A percentile compares a stretch with the other conserved stretches of the same genome.
Evolutionary conservation across 2,329 filamentous ascomycete species (phyloP).

Genomic region (Calonectria ilicicola): DNA sequence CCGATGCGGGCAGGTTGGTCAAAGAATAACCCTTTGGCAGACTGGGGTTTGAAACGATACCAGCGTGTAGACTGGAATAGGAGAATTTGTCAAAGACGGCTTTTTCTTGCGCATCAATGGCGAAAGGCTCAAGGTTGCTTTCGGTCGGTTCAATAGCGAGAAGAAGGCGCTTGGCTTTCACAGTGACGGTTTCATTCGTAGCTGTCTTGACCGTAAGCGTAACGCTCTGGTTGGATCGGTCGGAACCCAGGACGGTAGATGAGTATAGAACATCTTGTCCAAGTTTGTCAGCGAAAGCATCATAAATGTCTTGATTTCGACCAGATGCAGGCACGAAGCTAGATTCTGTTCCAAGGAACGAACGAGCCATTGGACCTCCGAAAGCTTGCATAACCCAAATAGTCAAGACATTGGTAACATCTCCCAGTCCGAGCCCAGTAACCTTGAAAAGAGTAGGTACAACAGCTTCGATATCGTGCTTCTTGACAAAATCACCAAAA

Average conservation of each 20-base stretch:
- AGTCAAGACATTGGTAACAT: constrained; percentile 56
- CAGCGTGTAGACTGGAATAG: constrained; percentile 48
- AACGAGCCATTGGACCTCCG: constrained; percentile 49
- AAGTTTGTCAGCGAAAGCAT: constrained; percentile 49
- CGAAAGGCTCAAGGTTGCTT: constrained; percentile 46
- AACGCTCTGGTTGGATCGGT: constrained; percentile 43
- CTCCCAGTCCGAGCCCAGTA: constrained; percentile 57
- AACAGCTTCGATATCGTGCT: constrained; percentile 58
- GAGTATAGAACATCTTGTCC: constrained; percentile 51
- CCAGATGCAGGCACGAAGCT: constrained; percentile 49
- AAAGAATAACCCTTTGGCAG: constrained; percentile 37
- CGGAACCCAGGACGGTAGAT: constrained; percentile 46
- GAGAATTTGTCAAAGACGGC: constrained; percentile 50
- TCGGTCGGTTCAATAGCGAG: constrained; percentile 51
- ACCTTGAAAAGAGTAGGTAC: constrained; percentile 55
- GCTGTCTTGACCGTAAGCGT: constrained; percentile 43
- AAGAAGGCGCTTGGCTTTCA: constrained; percentile 50
- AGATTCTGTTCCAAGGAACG: constrained; percentile 44
- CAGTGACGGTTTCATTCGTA: constrained; percentile 36
- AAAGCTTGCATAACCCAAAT: constrained; percentile 60
- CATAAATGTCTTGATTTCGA: constrained; percentile 55
- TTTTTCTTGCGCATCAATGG: constrained; percentile 46
- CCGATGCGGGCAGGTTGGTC: constrained; percentile 37
- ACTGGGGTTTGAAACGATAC: constrained; percentile 44
- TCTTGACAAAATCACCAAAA: constrained; percentile 60